Evolutionary conservation across 2,329 filamentous ascomycete species (phyloP).

Genomic region (Cladosporium sp.): DNA sequence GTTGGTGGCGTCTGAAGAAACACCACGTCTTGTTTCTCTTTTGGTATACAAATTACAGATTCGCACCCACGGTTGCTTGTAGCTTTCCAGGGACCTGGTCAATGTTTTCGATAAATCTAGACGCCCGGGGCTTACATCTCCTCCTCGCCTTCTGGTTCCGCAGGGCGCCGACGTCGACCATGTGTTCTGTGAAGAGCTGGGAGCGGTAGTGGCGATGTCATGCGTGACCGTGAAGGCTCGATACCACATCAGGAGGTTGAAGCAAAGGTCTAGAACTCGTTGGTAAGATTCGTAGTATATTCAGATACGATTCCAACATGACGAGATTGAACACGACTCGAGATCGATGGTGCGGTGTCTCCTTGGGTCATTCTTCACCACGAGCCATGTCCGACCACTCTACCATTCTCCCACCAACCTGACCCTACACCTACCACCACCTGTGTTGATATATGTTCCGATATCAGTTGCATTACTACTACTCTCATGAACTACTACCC

Average conservation of each 20-base stretch:
- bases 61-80: not conserved
- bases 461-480: too few relatives aligned
- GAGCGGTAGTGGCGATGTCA: not conserved
- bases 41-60: not conserved
- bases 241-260: not conserved
- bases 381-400: not conserved
- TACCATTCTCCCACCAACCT: too few relatives aligned
- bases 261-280: not conserved
- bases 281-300: not conserved
- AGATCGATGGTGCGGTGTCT: not conserved
- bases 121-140: not conserved
- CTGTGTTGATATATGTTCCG: too few relatives aligned
- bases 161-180: not conserved
- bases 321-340: not conserved
- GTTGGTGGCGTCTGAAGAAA: not conserved
- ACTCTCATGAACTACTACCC: not conserved
- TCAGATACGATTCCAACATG: not conserved
- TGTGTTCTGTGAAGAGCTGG: not conserved
- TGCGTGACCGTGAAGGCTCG: not conserved
- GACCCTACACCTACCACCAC: too few relatives aligned
- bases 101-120: not conserved
- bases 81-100: not conserved
- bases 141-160: not conserved
- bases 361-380: not conserved
- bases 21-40: not conserved